These are phyloP conservation scores for Zygotorulaspora mrakii DNA, from an alignment of 1,139 yeast species.

Conservation along the genomic window DNA sequence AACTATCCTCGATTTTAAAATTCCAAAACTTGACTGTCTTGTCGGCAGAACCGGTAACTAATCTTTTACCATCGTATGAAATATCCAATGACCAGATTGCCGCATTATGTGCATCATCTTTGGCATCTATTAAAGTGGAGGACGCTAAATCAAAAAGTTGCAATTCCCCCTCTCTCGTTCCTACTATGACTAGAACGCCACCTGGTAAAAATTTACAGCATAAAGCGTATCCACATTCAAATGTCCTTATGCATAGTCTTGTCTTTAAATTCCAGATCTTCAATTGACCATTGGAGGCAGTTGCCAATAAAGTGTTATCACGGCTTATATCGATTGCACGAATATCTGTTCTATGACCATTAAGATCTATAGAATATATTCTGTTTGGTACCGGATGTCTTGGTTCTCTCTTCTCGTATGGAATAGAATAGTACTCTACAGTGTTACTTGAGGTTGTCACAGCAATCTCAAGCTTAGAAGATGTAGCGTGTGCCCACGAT, in stretches of 20 bases:
- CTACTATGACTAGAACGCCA: conserved; percentile 81
- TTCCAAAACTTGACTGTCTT: conserved; percentile 88
- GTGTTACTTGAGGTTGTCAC: conserved; percentile 69
- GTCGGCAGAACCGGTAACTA: conserved; percentile 94
- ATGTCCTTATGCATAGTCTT: conserved; percentile 72
- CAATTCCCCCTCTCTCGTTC: conserved; percentile 82
- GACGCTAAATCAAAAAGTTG: conserved; percentile 85
- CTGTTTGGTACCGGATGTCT: conserved; percentile 44
- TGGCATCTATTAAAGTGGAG: conserved; percentile 63
- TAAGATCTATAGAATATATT: conserved; percentile 58
- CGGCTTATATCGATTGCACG: conserved; percentile 78
- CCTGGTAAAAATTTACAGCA: conserved; percentile 86
- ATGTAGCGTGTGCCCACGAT: conserved; percentile 47
- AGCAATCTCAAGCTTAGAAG: conserved; percentile 54
- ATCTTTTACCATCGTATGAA: conserved; percentile 76
- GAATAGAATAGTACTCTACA: conserved; percentile 61
- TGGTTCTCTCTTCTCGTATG: conserved; percentile 48
- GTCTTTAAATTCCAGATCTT: conserved; percentile 86
- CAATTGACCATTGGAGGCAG: conserved; percentile 85
- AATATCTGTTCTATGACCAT: conserved; percentile 88
- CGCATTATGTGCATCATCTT: conserved; percentile 76
- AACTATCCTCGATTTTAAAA: conserved; percentile 61
- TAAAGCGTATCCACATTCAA: conserved; percentile 85
- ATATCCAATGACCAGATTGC: conserved; percentile 92
- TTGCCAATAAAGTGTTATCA: conserved; percentile 75